phyloP scores from a whole-genome alignment of 331 rosid genomes.

The Quercus phellos region DNA sequence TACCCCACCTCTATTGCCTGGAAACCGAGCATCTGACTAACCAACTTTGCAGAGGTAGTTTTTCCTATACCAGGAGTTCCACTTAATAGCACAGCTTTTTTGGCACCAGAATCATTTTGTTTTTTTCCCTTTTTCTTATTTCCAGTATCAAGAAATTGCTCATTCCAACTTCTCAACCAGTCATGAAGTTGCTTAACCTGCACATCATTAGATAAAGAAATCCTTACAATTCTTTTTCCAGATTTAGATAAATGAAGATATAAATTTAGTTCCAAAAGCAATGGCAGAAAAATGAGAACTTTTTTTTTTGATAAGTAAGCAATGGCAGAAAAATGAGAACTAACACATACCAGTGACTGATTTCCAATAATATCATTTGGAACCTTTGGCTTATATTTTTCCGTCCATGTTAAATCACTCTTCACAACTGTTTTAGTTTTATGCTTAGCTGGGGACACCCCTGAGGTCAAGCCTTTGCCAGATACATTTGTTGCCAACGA shows the following conservation, averaged over 20 bases:
- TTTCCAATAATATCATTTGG: constrained; percentile 77
- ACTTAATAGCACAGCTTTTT: constrained; percentile 77
- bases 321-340: constrained; percentile 22
- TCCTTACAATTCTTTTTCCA: constrained; percentile 6
- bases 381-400: constrained; percentile 72
- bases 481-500: constrained; percentile 33
- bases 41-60: constrained; percentile 93
- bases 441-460: constrained; percentile 41
- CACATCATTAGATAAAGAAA: constrained; percentile 28
- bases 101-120: constrained; percentile 52
- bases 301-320: no score
- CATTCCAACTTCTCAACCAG: constrained; percentile 84
- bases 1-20: constrained; percentile 70
- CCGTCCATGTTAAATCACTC: constrained; percentile 67
- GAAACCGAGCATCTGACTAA: constrained; percentile 85
- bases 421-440: constrained; percentile 29
- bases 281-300: constrained; percentile 22
- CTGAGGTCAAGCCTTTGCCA: constrained; percentile 37
- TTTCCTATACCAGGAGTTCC: constrained; percentile 98
- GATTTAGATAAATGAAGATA: constrained; percentile 8
- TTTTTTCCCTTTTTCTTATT: constrained; percentile 61
- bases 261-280: not conserved
- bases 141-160: constrained; percentile 64
- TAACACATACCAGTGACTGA: constrained; percentile 72
- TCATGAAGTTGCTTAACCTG: constrained; percentile 86